A percentile compares a stretch with the other conserved stretches of the same genome.
Evolutionary conservation across 352 stramenopile species (phyloP).

Genomic region (Phytophthora cryptogea): DNA sequence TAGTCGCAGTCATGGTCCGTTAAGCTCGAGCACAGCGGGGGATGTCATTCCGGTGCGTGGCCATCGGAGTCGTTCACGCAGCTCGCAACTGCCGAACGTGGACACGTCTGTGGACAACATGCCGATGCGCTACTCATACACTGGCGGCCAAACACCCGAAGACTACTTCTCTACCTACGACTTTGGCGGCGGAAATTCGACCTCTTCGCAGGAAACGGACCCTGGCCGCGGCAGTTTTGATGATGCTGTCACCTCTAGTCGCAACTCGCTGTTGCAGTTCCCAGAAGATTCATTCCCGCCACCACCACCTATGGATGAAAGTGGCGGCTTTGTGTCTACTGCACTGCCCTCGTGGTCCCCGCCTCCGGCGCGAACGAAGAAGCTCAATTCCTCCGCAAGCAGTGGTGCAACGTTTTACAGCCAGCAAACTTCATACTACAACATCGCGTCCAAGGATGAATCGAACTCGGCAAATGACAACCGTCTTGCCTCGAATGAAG

Average conservation of each 20-base stretch:
- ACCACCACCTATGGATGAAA: constrained; percentile 68
- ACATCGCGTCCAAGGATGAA: constrained; percentile 71
- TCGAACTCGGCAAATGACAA: constrained; percentile 16
- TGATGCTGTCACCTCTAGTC: constrained; percentile 17
- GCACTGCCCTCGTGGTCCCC: constrained; percentile 85
- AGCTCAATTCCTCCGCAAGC: constrained; percentile 51
- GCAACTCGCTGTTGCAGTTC: constrained; percentile 56
- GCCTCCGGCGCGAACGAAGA: constrained; percentile 67
- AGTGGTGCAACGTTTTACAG: constrained; percentile 62
- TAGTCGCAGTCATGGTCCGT: constrained; percentile 33
- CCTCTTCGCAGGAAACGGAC: constrained; percentile 59
- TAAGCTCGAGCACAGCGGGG: constrained; percentile 23
- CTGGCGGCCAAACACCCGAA: constrained; percentile 54
- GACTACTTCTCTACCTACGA: constrained; percentile 57
- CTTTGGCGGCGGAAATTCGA: constrained; percentile 45
- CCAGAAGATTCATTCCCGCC: constrained; percentile 76
- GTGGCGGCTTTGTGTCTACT: constrained; percentile 61
- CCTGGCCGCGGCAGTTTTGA: constrained; percentile 30
- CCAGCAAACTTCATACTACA: constrained; percentile 75
- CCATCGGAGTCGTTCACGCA: constrained; percentile 58
- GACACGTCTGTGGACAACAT: constrained; percentile 40
- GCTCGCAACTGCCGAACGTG: constrained; percentile 48
- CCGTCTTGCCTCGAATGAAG: constrained; percentile 14
- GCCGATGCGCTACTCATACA: constrained; percentile 71
- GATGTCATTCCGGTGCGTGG: constrained; percentile 47